Conservation (phyloP, 2,329 filamentous ascomycete species). For the Penicillium sumatraense region DNA sequence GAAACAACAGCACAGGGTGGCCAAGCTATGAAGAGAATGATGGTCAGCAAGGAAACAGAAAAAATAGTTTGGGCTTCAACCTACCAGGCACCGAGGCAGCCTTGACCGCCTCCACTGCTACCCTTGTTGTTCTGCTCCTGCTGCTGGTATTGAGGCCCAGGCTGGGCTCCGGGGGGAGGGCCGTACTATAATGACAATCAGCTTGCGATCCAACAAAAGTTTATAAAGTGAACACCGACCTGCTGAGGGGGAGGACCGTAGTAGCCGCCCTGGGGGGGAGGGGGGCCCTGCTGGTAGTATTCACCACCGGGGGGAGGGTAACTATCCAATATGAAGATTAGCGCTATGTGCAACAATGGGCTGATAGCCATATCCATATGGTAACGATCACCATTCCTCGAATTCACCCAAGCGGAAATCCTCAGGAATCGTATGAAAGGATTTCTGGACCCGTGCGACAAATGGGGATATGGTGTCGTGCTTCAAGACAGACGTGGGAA, state of each 20-base stretch:
- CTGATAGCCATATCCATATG: no score
- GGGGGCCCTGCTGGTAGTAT: background rate
- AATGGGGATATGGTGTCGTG: background rate
- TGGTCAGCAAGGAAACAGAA: background rate
- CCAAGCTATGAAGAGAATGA: constrained; percentile 47
- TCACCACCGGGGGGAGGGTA: constrained; percentile 31
- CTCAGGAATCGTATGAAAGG: background rate
- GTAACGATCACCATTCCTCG: background rate
- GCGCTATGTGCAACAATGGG: constrained; percentile 21
- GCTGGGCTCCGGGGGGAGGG: constrained; percentile 33
- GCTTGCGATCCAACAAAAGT: background rate
- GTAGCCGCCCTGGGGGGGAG: background rate
- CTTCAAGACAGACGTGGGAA: background rate
- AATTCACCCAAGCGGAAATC: background rate
- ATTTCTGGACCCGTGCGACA: background rate
- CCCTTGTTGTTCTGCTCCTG: constrained; percentile 12
- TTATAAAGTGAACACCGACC: background rate
- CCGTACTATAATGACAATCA: constrained; percentile 30
- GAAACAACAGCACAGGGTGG: constrained; percentile 66
- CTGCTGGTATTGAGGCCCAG: constrained; percentile 13
- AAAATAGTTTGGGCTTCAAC: constrained; percentile 11
- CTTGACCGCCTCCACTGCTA: constrained; percentile 32
- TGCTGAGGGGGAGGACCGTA: background rate
- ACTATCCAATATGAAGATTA: constrained; percentile 5
- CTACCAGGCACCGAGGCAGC: constrained; percentile 58